Percentiles rank a stretch among this genome's conserved stretches.
Conservation (phyloP, 2,329 filamentous ascomycete species). For the Fusarium sp. region DNA sequence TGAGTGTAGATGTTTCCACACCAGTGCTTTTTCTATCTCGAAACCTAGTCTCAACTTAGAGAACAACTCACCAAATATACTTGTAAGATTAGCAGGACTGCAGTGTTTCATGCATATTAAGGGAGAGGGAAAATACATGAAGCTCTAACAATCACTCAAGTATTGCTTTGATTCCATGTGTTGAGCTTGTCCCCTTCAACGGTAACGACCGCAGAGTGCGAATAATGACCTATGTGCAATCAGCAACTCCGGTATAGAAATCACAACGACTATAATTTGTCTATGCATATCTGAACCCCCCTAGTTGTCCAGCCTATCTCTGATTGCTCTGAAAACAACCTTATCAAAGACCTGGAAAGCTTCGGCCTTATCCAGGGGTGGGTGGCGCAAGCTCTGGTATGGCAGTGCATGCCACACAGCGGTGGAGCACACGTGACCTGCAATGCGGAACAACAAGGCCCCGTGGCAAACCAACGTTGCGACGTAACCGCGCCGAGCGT, state of each 20-base stretch:
- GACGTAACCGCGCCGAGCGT: conserved; percentile 45
- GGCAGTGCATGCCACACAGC: conserved; percentile 8
- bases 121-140: neutral
- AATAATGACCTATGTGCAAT: neutral
- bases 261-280: neutral
- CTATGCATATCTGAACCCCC: neutral
- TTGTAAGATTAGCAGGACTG: neutral
- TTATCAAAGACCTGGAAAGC: neutral
- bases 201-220: neutral
- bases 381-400: conserved; percentile 6
- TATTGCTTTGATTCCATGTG: neutral
- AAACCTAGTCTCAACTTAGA: neutral
- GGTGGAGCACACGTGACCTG: conserved; percentile 43
- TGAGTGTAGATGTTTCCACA: neutral
- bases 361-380: neutral
- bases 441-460: conserved; percentile 42
- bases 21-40: neutral
- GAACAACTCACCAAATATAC: neutral
- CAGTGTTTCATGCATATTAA: neutral
- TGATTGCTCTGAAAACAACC: neutral
- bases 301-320: neutral
- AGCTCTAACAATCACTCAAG: neutral
- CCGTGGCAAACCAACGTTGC: conserved; percentile 37
- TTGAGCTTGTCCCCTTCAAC: neutral
- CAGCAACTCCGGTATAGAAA: neutral